Conservation (phyloP, 257 asterid genomes). For the Capsicum baccatum region DNA sequence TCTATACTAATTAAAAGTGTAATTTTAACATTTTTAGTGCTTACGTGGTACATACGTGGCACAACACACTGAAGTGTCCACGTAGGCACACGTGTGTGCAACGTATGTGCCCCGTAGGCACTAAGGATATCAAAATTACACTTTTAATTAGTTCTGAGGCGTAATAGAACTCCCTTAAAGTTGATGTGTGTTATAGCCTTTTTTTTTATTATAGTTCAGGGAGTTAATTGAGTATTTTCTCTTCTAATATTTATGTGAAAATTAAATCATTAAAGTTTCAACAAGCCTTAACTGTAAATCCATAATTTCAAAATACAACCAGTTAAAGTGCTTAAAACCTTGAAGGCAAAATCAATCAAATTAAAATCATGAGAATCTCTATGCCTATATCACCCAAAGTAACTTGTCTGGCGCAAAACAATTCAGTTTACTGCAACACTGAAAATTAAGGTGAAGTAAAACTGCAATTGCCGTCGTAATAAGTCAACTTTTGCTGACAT, state of each 20-base stretch:
- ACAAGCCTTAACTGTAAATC: background rate
- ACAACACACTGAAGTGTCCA: no score
- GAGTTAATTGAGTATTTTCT: no score
- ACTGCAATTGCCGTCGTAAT: background rate
- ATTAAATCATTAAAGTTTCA: background rate
- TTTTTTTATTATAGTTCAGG: no score
- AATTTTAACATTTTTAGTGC: no score
- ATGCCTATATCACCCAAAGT: background rate
- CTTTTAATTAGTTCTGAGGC: no score
- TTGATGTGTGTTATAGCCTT: no score
- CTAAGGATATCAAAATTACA: no score
- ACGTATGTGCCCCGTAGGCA: no score
- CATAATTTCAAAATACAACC: background rate
- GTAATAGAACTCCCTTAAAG: no score
- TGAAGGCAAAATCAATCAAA: background rate
- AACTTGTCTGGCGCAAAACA: slow-evolving; percentile 7
- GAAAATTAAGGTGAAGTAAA: background rate
- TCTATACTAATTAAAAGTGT: no score
- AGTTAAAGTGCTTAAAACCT: background rate
- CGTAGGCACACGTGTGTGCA: no score
- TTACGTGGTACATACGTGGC: no score
- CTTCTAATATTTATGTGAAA: background rate
- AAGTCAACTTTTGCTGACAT: background rate
- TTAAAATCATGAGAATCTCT: background rate
- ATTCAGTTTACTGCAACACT: background rate